A percentile compares a stretch with the other conserved stretches of the same genome.
These are phyloP conservation scores for Arctium lappa DNA, from an alignment of 129 eudicot genomes.

Conservation along the genomic window DNA sequence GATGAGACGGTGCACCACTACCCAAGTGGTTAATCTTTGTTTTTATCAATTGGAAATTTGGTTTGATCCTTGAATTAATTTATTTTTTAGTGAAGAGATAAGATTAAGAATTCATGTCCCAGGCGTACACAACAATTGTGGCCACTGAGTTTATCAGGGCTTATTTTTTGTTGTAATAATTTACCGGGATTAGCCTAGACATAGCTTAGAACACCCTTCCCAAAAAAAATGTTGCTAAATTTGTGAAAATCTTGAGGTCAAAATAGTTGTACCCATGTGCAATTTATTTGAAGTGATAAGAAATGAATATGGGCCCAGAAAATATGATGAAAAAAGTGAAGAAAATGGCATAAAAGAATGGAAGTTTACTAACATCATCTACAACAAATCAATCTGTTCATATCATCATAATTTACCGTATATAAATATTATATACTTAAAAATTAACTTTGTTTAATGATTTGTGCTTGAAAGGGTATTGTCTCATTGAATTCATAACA, in stretches of 20 bases:
- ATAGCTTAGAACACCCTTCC: too few relatives aligned
- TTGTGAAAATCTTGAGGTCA: background rate
- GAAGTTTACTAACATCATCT: background rate
- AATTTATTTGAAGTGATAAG: background rate
- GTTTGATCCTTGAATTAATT: background rate
- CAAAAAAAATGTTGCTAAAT: constrained; percentile 6
- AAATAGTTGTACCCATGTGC: background rate
- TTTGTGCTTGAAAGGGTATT: background rate
- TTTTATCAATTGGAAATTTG: constrained; percentile 6
- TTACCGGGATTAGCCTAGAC: too few relatives aligned
- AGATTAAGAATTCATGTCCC: background rate
- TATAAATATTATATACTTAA: background rate
- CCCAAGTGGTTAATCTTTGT: background rate
- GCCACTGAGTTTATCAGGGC: too few relatives aligned
- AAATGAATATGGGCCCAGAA: constrained; percentile 3
- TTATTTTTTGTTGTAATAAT: too few relatives aligned
- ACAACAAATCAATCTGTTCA: too few relatives aligned
- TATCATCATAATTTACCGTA: background rate
- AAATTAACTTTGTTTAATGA: background rate
- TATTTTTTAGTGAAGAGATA: background rate
- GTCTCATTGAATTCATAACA: background rate
- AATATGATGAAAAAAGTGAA: background rate
- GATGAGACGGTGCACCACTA: background rate
- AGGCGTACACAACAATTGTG: too few relatives aligned
- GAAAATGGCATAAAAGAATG: background rate